Evolutionary conservation across 768 basidiomycete genomes (phyloP).

Genomic region (Suillus subalutaceus): DNA sequence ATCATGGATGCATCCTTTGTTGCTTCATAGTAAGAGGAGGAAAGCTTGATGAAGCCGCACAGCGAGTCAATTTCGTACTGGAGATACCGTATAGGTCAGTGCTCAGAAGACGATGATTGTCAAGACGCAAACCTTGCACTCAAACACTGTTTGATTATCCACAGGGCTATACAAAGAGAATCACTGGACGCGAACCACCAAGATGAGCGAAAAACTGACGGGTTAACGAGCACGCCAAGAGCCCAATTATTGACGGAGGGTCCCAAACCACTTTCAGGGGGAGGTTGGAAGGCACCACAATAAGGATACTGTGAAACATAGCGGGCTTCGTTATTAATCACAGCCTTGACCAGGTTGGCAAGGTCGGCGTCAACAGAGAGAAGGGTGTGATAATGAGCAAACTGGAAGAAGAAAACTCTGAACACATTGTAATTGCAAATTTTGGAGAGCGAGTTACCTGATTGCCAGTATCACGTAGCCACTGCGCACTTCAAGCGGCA

Average conservation of each 20-base stretch:
- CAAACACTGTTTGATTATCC: conserved; percentile 71
- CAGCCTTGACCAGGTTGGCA: conserved; percentile 71
- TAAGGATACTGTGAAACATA: conserved; percentile 77
- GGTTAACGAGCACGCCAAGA: conserved; percentile 69
- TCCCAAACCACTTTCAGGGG: conserved; percentile 68
- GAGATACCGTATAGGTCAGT: not conserved
- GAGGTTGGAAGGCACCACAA: conserved; percentile 82
- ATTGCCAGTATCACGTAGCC: conserved; percentile 83
- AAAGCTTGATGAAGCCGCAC: conserved; percentile 79
- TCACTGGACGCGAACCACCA: not conserved
- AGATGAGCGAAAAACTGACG: conserved; percentile 47
- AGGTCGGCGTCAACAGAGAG: conserved; percentile 59
- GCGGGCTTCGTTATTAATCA: conserved; percentile 79
- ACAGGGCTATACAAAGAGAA: conserved; percentile 50
- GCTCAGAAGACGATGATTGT: not conserved
- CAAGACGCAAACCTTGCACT: conserved; percentile 65
- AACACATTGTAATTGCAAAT: not conserved
- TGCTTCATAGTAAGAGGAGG: conserved; percentile 69
- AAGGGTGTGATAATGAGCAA: conserved; percentile 69
- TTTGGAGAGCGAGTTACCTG: conserved; percentile 46
- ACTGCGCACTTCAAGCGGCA: conserved; percentile 60
- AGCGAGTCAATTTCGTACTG: conserved; percentile 83
- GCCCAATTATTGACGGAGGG: conserved; percentile 73
- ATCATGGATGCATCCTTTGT: conserved; percentile 75
- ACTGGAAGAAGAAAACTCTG: conserved; percentile 40